Evolutionary conservation across 2,329 filamentous ascomycete genomes (phyloP), one percentile per base, ranked within the genome.

Genomic region (Diaporthe velutina): DNA sequence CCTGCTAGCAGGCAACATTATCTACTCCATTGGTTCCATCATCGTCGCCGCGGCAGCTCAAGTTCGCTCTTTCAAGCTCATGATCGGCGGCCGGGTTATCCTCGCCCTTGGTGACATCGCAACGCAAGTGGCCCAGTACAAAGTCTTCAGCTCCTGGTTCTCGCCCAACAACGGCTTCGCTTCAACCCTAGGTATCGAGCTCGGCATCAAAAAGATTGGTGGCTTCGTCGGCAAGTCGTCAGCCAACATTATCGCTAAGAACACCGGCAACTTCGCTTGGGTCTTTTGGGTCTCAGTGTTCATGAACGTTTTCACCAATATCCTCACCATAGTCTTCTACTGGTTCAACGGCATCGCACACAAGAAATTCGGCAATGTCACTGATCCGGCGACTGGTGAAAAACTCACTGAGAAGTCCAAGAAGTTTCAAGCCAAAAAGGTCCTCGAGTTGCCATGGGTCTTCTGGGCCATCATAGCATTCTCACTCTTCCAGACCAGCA

Each of bases 61-160:
- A 1, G 84, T 88, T 3, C 88, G 90, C 7, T 89, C 85, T 42
- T 92, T 88, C 81, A 86, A 86, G 25, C 89, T 92, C 79, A 92
- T 92, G 90, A 87, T 92, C 50, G 86, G 84, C 22, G 90, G 90
- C 1, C 82, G 86, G 48, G 83, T 92, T 1, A 81, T 92, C 17
- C 85, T 88, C 38, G 86, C 90, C 0, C 81, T 92, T 0, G 90
- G 90, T n/a, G 90, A 92, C 75, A 90, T 92, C 28, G 89, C 90
- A 0, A 92, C 91, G 0, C 90, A 92, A 77, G 86, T 92, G 40
- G 91, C 91, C 0, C 90, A 92, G 79, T 92, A 92, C 80, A 91
- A 92, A 75, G 88, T 92, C 76, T 92, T 92, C 77, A 91, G 89
- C 0, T 90, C 89, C 0, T 92, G 90, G 90, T 92, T 92, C 76